A percentile compares a stretch with the other conserved stretches of the same genome.
Conservation (phyloP, 805 yeast genomes). For the Kodamaea lidongshanica region DNA sequence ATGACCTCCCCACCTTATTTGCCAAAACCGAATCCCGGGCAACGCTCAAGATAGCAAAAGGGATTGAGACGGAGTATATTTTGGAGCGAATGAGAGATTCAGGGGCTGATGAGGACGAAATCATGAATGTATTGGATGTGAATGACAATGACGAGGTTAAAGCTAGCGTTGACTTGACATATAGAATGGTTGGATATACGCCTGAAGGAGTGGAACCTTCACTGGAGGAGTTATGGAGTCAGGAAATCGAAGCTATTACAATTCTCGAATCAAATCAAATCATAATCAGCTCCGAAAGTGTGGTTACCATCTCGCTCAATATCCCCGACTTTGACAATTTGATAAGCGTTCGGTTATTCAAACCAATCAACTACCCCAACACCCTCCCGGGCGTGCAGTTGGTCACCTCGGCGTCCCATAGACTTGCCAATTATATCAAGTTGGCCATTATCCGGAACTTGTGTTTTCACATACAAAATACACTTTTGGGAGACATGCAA, state of each 20-base stretch:
- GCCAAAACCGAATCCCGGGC: constrained; percentile 55
- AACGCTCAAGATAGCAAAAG: constrained; percentile 50
- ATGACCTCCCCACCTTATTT: constrained; percentile 72
- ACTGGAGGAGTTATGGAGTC: constrained; percentile 52
- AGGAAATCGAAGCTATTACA: constrained; percentile 64
- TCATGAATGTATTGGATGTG: constrained; percentile 41
- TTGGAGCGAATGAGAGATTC: constrained; percentile 53
- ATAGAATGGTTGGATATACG: constrained; percentile 18
- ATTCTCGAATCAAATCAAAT: constrained; percentile 52
- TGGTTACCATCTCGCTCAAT: constrained; percentile 28
- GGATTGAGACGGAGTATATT: constrained; percentile 50
- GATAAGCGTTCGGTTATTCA: constrained; percentile 21
- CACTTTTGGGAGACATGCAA: constrained; percentile 63
- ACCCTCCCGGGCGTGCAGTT: constrained; percentile 64
- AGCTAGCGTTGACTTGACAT: constrained; percentile 48
- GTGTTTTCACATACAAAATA: constrained; percentile 37
- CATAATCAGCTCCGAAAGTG: constrained; percentile 19
- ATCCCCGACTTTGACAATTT: too few species aligned
- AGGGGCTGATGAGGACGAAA: constrained; percentile 67
- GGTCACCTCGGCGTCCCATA: constrained; percentile 36
- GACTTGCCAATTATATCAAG: constrained; percentile 66
- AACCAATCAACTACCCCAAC: constrained; percentile 49
- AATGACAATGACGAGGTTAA: constrained; percentile 40
- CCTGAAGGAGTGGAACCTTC: constrained; percentile 12
- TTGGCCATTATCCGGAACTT: constrained; percentile 47